phyloP scores from a whole-genome alignment of 148 eudicot species.

The Fallopia convolvulus region DNA sequence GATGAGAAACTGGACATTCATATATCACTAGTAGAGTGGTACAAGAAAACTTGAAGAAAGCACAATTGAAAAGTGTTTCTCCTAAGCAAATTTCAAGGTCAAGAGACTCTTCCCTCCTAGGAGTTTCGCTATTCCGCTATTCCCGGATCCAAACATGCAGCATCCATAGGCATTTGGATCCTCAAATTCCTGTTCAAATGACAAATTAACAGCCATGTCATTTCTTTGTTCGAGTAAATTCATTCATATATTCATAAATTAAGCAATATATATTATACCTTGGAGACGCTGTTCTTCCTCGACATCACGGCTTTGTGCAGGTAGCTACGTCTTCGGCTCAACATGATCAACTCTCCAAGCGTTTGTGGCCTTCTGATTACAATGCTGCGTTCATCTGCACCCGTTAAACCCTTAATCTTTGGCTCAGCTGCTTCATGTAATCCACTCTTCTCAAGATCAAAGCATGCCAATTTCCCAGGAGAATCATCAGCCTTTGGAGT shows the following conservation, averaged over 20 bases:
- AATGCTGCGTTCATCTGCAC: slow-evolving; percentile 27
- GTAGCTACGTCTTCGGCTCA: slow-evolving; percentile 68
- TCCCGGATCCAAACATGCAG: slow-evolving; percentile 1
- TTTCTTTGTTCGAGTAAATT: not conserved
- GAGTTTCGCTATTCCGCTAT: not conserved
- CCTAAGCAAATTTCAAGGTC: not conserved
- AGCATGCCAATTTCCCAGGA: slow-evolving; percentile 17
- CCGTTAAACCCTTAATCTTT: slow-evolving; percentile 7
- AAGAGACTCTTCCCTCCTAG: not conserved
- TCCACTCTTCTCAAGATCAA: slow-evolving; percentile 11
- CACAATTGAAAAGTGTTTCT: not conserved
- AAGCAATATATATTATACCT: slow-evolving; percentile 36
- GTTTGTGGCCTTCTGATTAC: slow-evolving; percentile 50
- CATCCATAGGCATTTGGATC: not conserved
- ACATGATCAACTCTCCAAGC: slow-evolving; percentile 76
- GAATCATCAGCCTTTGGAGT: slow-evolving; percentile 35
- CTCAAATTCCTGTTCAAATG: not conserved
- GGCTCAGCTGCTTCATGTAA: not conserved
- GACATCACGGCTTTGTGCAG: slow-evolving; percentile 41
- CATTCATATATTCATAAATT: not conserved
- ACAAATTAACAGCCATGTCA: not conserved
- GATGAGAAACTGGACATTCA: not conserved
- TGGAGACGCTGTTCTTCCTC: slow-evolving; percentile 29
- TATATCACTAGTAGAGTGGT: not conserved
- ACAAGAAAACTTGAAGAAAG: not conserved